A percentile compares a stretch with the other conserved stretches of the same genome.
Evolutionary conservation across 257 asterid genomes (phyloP).

Genomic region (Solanum megistacrolobum): DNA sequence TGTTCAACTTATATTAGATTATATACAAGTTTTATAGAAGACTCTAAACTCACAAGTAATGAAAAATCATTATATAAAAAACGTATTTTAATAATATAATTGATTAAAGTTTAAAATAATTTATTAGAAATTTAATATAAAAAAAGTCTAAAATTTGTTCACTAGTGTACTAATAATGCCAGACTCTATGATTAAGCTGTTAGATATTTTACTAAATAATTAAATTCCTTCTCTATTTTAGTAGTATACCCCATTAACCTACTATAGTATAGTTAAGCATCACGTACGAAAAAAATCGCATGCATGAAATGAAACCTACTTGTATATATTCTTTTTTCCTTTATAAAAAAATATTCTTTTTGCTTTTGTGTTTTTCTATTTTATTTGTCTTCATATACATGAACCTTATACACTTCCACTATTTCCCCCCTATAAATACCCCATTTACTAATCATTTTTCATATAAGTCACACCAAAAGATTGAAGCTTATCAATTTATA

Average conservation of each 20-base stretch:
- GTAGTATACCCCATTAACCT: neutral
- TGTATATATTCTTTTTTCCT: neutral
- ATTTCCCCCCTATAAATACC: neutral
- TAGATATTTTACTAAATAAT: conserved; percentile 9
- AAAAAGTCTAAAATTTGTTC: no score
- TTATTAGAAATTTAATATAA: no score
- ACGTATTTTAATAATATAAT: no score
- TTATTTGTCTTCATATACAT: conserved; percentile 7
- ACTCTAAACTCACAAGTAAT: no score
- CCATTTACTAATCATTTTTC: neutral
- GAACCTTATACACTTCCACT: neutral
- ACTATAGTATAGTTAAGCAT: neutral
- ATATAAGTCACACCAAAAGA: neutral
- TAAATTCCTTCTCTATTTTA: neutral
- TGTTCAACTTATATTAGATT: no score
- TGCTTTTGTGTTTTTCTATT: neutral
- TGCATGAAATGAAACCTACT: conserved; percentile 26
- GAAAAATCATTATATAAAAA: no score
- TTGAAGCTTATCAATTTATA: neutral
- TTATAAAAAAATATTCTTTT: neutral
- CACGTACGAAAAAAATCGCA: neutral
- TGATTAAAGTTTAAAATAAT: no score
- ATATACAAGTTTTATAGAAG: no score
- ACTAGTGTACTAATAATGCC: neutral
- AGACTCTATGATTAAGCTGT: neutral